These are phyloP conservation scores for Aspergillus panamensis DNA, from an alignment of 495 filamentous ascomycete genomes.

Conservation along the genomic window DNA sequence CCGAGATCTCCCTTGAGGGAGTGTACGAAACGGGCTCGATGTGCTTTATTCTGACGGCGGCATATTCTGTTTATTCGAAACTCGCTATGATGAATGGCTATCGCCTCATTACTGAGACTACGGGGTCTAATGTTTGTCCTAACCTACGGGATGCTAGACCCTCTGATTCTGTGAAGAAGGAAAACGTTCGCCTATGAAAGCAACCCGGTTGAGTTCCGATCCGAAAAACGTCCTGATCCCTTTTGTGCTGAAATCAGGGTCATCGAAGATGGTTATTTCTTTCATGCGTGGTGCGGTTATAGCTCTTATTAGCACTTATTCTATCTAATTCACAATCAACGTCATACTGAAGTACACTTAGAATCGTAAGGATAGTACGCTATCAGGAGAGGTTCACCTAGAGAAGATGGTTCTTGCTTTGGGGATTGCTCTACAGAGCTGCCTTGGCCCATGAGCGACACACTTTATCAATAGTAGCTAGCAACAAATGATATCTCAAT, in stretches of 20 bases:
- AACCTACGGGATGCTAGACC: background rate
- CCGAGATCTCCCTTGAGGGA: conserved; percentile 13
- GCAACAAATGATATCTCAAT: too few relatives aligned
- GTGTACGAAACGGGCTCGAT: conserved; percentile 9
- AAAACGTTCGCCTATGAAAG: background rate
- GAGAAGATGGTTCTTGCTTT: too few relatives aligned
- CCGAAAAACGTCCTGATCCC: background rate
- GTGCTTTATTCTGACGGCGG: conserved; percentile 14
- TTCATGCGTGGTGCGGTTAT: background rate
- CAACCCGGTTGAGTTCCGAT: background rate
- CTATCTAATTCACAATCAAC: too few relatives aligned
- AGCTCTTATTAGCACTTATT: too few relatives aligned
- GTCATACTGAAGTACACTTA: too few relatives aligned
- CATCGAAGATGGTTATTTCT: background rate
- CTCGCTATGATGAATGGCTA: conserved; percentile 1
- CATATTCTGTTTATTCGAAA: conserved; percentile 9
- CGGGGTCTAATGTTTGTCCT: background rate
- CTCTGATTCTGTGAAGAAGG: background rate
- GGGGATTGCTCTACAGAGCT: too few relatives aligned
- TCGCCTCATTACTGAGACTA: background rate
- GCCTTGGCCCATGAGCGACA: too few relatives aligned
- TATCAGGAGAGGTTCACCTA: too few relatives aligned
- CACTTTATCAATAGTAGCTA: too few relatives aligned
- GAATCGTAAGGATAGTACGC: too few relatives aligned
- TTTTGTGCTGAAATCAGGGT: background rate